phyloP scores from a whole-genome alignment of 1,284 basidiomycete genomes.

The Sparassis latifolia region DNA sequence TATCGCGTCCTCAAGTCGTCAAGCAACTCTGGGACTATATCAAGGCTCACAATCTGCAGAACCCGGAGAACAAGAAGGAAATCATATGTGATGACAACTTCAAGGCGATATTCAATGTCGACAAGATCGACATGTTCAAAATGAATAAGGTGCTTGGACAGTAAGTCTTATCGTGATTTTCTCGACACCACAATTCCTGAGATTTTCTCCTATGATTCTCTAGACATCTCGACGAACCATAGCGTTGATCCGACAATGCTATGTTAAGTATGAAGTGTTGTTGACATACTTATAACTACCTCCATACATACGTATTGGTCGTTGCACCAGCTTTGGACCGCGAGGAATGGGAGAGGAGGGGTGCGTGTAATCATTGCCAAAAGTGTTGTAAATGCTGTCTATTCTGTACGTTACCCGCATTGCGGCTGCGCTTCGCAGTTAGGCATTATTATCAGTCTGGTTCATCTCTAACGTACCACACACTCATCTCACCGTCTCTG shows the following conservation, averaged over 20 bases:
- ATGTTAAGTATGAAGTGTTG: too few relatives aligned
- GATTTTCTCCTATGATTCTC: background rate
- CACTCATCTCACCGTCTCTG: too few relatives aligned
- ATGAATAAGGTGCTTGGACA: slow-evolving; percentile 81
- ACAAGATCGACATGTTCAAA: slow-evolving; percentile 80
- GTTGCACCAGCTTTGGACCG: too few relatives aligned
- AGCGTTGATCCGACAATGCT: background rate
- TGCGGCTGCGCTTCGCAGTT: too few relatives aligned
- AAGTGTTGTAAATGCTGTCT: too few relatives aligned
- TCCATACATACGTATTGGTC: too few relatives aligned
- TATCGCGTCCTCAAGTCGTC: slow-evolving; percentile 84
- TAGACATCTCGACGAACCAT: background rate
- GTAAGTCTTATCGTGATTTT: slow-evolving; percentile 34
- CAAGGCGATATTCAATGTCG: slow-evolving; percentile 64
- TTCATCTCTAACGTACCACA: too few relatives aligned
- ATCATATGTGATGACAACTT: slow-evolving; percentile 75
- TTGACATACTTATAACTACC: too few relatives aligned
- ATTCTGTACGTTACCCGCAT: too few relatives aligned
- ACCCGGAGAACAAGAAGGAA: slow-evolving; percentile 72
- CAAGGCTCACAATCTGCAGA: slow-evolving; percentile 72
- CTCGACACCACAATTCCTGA: background rate
- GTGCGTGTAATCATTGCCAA: too few relatives aligned
- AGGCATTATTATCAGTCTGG: too few relatives aligned
- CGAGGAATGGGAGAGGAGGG: too few relatives aligned
- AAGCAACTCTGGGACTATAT: slow-evolving; percentile 86